A percentile compares a stretch with the other conserved stretches of the same genome.
Conservation (phyloP, 2,329 filamentous ascomycete genomes). For the Curvularia verruculosa region DNA sequence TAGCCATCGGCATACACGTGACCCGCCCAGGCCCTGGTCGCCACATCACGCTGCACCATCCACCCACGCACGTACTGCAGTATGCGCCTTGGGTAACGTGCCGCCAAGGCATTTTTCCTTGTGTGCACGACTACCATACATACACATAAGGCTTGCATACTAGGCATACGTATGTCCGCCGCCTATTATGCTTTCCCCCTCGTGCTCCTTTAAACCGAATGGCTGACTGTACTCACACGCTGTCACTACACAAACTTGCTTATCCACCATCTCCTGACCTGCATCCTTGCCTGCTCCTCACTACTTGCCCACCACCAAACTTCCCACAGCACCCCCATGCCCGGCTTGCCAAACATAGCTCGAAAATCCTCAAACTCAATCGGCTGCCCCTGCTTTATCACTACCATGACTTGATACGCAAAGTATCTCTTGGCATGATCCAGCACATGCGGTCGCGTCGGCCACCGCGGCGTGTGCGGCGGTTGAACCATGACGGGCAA, state of each 20-base stretch:
- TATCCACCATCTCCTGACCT: constrained; percentile 29
- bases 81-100: not conserved
- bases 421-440: constrained; percentile 17
- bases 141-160: not conserved
- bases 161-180: not conserved
- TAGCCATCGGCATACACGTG: not conserved
- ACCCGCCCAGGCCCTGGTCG: not conserved
- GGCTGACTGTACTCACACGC: too few species aligned
- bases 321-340: constrained; percentile 23
- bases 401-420: constrained; percentile 7
- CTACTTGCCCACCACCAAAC: constrained; percentile 38
- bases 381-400: too few species aligned
- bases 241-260: not conserved
- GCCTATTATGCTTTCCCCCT: not conserved
- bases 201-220: too few species aligned
- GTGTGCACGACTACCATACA: not conserved
- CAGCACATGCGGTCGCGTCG: not conserved
- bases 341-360: too few species aligned
- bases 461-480: too few species aligned
- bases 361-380: too few species aligned
- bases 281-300: constrained; percentile 31
- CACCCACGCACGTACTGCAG: not conserved
- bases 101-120: not conserved
- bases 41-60: not conserved
- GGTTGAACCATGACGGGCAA: too few species aligned